phyloP scores from a whole-genome alignment of 2,329 filamentous ascomycete species.

The Ophiostoma novo-ulmi region DNA sequence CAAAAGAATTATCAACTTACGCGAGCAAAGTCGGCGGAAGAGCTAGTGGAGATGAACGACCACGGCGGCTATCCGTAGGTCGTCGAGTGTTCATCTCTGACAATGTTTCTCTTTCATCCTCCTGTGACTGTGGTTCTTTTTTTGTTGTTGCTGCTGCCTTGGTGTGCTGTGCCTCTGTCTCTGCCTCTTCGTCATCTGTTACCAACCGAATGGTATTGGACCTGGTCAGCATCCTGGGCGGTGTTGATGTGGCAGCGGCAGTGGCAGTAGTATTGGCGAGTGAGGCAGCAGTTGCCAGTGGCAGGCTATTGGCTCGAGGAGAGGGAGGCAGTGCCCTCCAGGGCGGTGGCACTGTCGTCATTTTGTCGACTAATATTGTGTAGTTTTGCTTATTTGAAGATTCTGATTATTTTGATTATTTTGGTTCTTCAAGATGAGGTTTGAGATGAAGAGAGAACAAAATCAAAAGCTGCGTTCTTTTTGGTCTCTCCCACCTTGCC shows the following conservation, averaged over 20 bases:
- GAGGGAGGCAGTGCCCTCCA: not conserved
- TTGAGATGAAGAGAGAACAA: not conserved
- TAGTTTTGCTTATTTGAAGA: not conserved
- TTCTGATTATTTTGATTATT: not conserved
- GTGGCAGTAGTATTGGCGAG: not conserved
- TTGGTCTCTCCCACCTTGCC: not conserved
- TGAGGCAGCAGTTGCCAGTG: not conserved
- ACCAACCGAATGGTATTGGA: not conserved
- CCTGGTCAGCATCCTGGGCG: not conserved
- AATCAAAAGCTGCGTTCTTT: not conserved
- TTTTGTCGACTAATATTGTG: not conserved
- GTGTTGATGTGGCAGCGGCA: not conserved
- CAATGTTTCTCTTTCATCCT: not conserved
- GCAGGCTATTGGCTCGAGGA: not conserved
- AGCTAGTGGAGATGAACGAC: not conserved
- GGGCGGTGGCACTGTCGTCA: not conserved
- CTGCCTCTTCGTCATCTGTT: not conserved
- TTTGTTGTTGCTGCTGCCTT: not conserved
- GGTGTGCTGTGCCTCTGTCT: not conserved
- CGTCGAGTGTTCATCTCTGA: not conserved
- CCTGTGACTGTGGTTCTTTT: not conserved
- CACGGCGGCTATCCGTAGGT: not conserved
- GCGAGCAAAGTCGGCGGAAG: not conserved
- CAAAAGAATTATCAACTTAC: not conserved
- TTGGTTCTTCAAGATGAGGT: too few relatives aligned